Base-by-base conservation (phyloP, 331 rosid genomes). In the Cucumis variabilis region DNA sequence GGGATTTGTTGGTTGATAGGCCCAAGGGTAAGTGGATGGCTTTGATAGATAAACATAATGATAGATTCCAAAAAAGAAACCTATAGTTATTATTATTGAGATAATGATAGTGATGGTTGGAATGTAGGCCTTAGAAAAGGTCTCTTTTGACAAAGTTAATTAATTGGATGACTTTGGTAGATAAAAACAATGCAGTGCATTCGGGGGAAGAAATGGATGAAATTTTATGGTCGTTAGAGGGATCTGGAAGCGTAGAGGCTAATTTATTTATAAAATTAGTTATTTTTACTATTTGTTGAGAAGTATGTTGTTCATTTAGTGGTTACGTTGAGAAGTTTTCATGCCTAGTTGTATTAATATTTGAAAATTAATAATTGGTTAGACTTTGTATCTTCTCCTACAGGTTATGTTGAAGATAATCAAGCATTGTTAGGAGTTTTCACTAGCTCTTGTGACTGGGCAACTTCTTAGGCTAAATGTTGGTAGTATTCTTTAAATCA, bases 381-480 rank as follows among this genome's bases (percentile, higher is more conserved):
- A n/a, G n/a, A n/a, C n/a, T n/a, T n/a, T n/a, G n/a, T n/a, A n/a
- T n/a, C n/a, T n/a, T n/a, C n/a, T n/a, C n/a, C n/a, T n/a, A n/a
- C n/a, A n/a, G n/a, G n/a, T n/a, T n/a, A n/a, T n/a, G n/a, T n/a
- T n/a, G n/a, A n/a, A n/a, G n/a, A n/a, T n/a, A n/a, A n/a, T n/a
- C n/a, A n/a, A n/a, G n/a, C n/a, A n/a, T n/a, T n/a, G n/a, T n/a
- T n/a, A 95, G 94, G 99, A 97, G 76, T 95, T 95, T 89, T 94
- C 99, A 17, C 98, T 98, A 6, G 91, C 98, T 86, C 85, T 95
- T 65, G 99, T 97, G 88, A 97, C 98, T 0, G 98, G 99, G 62
- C 99, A 97, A 74, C 99, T 97, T 89, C 98, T 97, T 85, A 98
- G 99, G 63, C 88, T 97, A 82, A 98, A 97, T 92, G 99, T 97